A percentile compares a stretch with the other conserved stretches of the same genome.
phyloP scores from a whole-genome alignment of 306 rosid genomes.

The Astragalus glycyphyllos region DNA sequence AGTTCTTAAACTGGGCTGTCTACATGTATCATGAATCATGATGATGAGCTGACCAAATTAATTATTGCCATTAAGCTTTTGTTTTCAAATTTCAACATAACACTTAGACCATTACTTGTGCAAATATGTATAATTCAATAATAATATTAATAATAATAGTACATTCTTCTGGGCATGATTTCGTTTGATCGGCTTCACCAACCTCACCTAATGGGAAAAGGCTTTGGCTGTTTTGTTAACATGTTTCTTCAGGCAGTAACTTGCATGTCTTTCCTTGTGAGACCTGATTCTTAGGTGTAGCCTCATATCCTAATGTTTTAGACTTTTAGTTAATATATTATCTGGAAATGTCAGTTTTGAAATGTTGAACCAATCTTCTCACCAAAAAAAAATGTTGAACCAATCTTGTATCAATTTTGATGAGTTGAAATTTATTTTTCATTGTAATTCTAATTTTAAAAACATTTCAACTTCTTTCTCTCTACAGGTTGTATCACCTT shows the following conservation, averaged over 20 bases:
- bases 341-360: background rate
- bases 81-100: background rate
- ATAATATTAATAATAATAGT: background rate
- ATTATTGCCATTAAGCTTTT: background rate
- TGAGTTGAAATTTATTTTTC: background rate
- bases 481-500: conserved; percentile 75
- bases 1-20: conserved; percentile 46
- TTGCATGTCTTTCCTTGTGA: background rate
- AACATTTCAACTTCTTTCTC: conserved; percentile 17
- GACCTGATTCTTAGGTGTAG: background rate
- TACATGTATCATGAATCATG: background rate
- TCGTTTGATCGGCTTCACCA: background rate
- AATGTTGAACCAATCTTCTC: background rate
- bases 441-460: background rate
- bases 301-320: background rate
- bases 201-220: background rate
- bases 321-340: background rate
- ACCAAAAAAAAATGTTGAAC: too few species aligned
- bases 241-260: background rate
- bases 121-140: background rate
- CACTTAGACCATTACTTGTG: background rate
- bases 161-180: background rate
- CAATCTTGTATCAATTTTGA: conserved; percentile 4
- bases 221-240: background rate
- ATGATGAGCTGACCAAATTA: conserved; percentile 6